These are phyloP conservation scores for Fusarium liriodendri DNA, from an alignment of 2,329 filamentous ascomycete species.

Conservation along the genomic window DNA sequence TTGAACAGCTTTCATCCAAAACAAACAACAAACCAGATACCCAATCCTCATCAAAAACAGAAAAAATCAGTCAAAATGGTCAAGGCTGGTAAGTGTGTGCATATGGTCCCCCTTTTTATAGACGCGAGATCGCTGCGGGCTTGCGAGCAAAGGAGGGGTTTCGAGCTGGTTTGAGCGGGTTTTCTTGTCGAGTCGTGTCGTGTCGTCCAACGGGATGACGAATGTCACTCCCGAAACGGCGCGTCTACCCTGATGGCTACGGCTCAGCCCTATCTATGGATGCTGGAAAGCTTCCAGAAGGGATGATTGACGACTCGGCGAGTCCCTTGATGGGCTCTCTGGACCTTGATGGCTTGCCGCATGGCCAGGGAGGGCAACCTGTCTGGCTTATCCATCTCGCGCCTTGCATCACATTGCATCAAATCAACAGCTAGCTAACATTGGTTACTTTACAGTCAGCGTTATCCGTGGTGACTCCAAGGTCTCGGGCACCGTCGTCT, in stretches of 20 bases:
- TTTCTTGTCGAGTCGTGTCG: conserved; percentile 46
- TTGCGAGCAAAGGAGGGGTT: conserved; percentile 34
- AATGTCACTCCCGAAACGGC: conserved; percentile 26
- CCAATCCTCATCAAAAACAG: conserved; percentile 35
- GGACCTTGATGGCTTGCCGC: conserved; percentile 8
- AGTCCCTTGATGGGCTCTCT: conserved; percentile 49
- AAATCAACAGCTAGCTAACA: conserved; percentile 33
- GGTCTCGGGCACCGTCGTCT: conserved; percentile 91
- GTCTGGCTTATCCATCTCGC: not conserved
- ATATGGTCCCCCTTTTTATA: conserved; percentile 44
- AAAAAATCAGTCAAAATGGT: conserved; percentile 85
- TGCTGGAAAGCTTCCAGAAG: conserved; percentile 11
- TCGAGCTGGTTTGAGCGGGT: conserved; percentile 71
- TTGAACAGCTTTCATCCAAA: conserved; percentile 34
- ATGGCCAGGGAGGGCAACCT: not conserved
- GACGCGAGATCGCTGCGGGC: conserved; percentile 22
- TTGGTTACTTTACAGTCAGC: conserved; percentile 72
- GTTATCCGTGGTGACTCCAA: conserved; percentile 98
- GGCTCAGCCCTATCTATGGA: conserved; percentile 36
- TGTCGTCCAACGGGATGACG: conserved; percentile 39
- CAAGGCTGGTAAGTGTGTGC: conserved; percentile 82
- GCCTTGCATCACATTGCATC: not conserved
- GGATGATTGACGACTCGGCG: conserved; percentile 14
- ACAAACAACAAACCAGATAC: conserved; percentile 10
- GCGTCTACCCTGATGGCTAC: conserved; percentile 56